Percentiles rank a stretch among this genome's conserved stretches.
Conservation (phyloP, 2,329 filamentous ascomycete genomes). For the Aureobasidium melanogenum region DNA sequence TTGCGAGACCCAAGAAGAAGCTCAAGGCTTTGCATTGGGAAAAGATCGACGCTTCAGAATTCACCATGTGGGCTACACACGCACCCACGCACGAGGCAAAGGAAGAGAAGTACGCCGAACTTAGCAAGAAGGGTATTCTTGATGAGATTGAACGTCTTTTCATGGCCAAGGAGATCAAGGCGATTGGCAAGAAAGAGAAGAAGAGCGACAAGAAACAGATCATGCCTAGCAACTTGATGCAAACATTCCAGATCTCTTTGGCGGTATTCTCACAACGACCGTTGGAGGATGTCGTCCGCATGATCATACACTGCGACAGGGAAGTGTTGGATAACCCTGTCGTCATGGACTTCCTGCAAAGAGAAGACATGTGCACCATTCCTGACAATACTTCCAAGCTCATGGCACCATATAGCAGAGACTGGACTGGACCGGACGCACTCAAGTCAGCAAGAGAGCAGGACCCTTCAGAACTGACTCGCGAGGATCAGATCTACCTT, state of each 20-base stretch:
- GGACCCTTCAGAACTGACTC: constrained; percentile 78
- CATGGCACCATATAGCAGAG: constrained; percentile 91
- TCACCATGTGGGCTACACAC: constrained; percentile 87
- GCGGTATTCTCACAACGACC: constrained; percentile 83
- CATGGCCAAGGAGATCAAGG: constrained; percentile 92
- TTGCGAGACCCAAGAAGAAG: constrained; percentile 94
- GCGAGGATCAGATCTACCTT: constrained; percentile 92
- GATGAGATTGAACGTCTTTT: constrained; percentile 98
- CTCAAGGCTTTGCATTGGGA: constrained; percentile 99
- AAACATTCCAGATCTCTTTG: constrained; percentile 85
- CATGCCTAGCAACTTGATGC: constrained; percentile 81
- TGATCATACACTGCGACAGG: constrained; percentile 91
- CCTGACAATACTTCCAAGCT: constrained; percentile 83
- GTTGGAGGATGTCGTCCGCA: constrained; percentile 76
- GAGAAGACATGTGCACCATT: constrained; percentile 85
- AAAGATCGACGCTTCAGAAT: constrained; percentile 86
- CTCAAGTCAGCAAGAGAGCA: constrained; percentile 69
- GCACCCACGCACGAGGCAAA: constrained; percentile 77
- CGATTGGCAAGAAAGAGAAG: constrained; percentile 62
- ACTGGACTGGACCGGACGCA: constrained; percentile 87
- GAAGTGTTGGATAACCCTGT: constrained; percentile 82
- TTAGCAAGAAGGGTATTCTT: constrained; percentile 88
- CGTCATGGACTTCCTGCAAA: constrained; percentile 93
- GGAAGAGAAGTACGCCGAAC: constrained; percentile 91
- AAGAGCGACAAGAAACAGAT: constrained; percentile 97